Evolutionary conservation across 441 rosid species (phyloP).

Genomic region (Bruguiera hainesii): DNA sequence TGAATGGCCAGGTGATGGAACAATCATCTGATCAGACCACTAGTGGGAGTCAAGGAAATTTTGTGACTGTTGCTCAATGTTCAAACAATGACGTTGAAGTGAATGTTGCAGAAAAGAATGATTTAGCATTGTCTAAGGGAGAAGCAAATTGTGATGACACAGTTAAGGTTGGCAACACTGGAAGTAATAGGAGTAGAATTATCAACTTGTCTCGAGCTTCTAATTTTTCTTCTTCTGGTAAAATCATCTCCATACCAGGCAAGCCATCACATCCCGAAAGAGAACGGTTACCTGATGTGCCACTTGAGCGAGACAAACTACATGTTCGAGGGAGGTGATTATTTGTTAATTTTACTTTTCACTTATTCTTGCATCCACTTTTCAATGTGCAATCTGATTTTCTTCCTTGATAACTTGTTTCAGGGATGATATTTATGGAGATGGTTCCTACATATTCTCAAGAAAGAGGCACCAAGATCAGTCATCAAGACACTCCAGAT

Average conservation of each 20-base stretch:
- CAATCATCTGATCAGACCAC: conserved; percentile 29
- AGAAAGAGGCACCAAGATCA: conserved; percentile 63
- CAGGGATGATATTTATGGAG: conserved; percentile 50
- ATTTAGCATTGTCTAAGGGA: conserved; percentile 32
- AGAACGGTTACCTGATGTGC: conserved; percentile 56
- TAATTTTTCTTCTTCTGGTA: conserved; percentile 42
- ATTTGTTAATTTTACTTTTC: conserved; percentile 24
- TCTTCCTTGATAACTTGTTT: conserved; percentile 22
- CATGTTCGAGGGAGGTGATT: conserved; percentile 77
- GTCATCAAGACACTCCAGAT: conserved; percentile 48
- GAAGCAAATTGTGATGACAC: conserved; percentile 42
- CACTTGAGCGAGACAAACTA: conserved; percentile 47
- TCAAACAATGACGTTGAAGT: conserved; percentile 31
- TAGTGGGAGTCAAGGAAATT: conserved; percentile 34
- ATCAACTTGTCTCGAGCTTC: conserved; percentile 56
- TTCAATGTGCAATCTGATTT: conserved; percentile 12
- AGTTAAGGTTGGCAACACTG: conserved; percentile 39
- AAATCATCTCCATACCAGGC: conserved; percentile 43
- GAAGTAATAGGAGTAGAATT: conserved; percentile 52
- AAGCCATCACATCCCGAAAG: conserved; percentile 44
- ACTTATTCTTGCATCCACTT: background rate
- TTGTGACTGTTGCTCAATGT: conserved; percentile 27
- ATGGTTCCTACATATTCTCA: conserved; percentile 45
- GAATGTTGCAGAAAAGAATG: conserved; percentile 34
- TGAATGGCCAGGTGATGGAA: conserved; percentile 28